Evolutionary conservation across 257 asterid species (phyloP).

Genomic region (Jaltomata sinuosa): DNA sequence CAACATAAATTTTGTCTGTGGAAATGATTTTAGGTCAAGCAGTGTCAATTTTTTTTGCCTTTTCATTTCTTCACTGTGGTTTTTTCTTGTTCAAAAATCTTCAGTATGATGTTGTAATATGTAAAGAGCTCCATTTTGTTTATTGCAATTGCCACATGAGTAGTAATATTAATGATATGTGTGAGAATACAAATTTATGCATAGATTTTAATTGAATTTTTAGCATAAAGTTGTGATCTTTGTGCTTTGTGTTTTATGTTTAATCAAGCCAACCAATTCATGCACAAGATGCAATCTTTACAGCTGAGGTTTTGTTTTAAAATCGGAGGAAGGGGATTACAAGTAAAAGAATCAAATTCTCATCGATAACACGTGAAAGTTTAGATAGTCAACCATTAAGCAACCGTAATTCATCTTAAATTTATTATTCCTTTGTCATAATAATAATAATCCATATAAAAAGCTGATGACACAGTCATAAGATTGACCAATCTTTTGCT

Average conservation of each 20-base stretch:
- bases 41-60: neutral
- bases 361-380: too few species aligned
- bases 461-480: neutral
- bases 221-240: neutral
- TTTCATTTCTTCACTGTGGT: neutral
- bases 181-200: neutral
- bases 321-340: too few species aligned
- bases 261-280: neutral
- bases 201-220: neutral
- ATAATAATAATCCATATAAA: neutral
- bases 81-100: neutral
- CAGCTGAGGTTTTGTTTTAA: too few species aligned
- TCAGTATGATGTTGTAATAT: neutral
- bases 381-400: too few species aligned
- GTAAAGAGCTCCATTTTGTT: neutral
- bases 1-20: neutral
- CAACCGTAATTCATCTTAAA: too few species aligned
- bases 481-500: neutral
- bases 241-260: neutral
- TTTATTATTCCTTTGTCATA: neutral
- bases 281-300: neutral
- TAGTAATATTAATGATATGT: neutral
- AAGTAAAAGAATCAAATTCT: too few species aligned
- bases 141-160: neutral
- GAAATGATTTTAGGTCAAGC: neutral